A percentile compares a stretch with the other conserved stretches of the same genome.
Evolutionary conservation across 441 rosid genomes (phyloP).

Genomic region (Manihot esculenta): DNA sequence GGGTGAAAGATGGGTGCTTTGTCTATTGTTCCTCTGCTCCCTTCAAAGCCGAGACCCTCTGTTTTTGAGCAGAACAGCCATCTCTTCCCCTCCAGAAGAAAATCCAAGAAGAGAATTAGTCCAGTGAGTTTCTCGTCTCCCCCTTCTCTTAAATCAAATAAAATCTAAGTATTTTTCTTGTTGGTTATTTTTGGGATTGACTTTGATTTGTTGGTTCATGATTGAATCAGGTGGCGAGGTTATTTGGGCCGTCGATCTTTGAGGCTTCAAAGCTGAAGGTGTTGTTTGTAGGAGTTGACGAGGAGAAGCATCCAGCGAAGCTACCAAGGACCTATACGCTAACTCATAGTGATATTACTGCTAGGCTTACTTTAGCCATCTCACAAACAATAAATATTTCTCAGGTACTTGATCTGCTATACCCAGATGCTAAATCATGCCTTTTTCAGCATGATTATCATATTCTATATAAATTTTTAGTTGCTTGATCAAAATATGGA

Average conservation of each 20-base stretch:
- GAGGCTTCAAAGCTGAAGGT: slow-evolving; percentile 93
- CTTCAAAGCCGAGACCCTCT: slow-evolving; percentile 46
- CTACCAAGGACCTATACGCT: slow-evolving; percentile 86
- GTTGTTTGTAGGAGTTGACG: slow-evolving; percentile 83
- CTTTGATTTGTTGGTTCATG: slow-evolving; percentile 19
- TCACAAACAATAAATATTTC: slow-evolving; percentile 84
- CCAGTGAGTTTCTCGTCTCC: slow-evolving; percentile 46
- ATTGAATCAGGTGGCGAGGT: slow-evolving; percentile 63
- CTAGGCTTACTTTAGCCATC: slow-evolving; percentile 76
- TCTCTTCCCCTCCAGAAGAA: slow-evolving; percentile 41
- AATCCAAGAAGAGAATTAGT: slow-evolving; percentile 44
- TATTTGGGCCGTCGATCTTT: slow-evolving; percentile 90
- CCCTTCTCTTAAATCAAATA: no score
- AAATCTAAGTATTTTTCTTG: no score
- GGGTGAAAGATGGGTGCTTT: slow-evolving; percentile 48
- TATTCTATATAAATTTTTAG: neutral
- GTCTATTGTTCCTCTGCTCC: slow-evolving; percentile 39
- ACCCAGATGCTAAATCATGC: neutral
- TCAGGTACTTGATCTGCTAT: slow-evolving; percentile 50
- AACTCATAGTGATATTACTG: slow-evolving; percentile 80
- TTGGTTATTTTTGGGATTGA: neutral
- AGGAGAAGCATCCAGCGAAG: slow-evolving; percentile 84
- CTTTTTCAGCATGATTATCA: no score
- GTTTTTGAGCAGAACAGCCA: slow-evolving; percentile 44
- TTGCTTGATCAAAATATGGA: no score